Percentiles rank a stretch among this genome's conserved stretches.
phyloP scores from a whole-genome alignment of 1,284 basidiomycete species.

The Naganishia liquefaciens region DNA sequence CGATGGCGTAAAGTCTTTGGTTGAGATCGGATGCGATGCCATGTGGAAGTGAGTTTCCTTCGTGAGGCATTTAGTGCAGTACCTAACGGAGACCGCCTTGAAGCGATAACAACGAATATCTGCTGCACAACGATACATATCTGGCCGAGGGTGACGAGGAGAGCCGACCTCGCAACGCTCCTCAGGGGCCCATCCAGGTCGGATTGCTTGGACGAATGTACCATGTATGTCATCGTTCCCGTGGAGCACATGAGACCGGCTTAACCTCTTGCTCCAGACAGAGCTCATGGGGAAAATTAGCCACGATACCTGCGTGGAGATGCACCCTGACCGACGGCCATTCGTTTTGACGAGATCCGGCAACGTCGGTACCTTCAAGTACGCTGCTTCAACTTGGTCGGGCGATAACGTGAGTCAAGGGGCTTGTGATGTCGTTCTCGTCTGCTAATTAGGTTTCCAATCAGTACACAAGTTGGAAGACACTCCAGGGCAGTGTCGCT shows the following conservation, averaged over 20 bases:
- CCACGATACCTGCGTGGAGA: conserved; percentile 45
- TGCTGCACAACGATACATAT: conserved; percentile 53
- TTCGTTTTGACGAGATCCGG: conserved; percentile 55
- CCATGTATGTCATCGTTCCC: conserved; percentile 35
- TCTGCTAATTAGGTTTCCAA: neutral
- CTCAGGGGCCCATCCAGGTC: conserved; percentile 42
- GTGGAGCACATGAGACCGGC: no score
- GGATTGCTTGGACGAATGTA: conserved; percentile 54
- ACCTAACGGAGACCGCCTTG: neutral
- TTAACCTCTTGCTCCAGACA: conserved; percentile 38
- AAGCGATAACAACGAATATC: conserved; percentile 56
- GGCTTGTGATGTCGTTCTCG: neutral
- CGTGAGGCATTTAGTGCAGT: neutral
- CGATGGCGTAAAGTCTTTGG: conserved; percentile 49
- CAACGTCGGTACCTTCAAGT: conserved; percentile 55
- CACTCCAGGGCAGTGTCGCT: conserved; percentile 50
- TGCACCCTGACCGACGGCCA: conserved; percentile 47
- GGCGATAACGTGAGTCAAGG: conserved; percentile 51
- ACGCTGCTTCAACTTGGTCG: conserved; percentile 54
- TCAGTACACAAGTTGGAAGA: conserved; percentile 50
- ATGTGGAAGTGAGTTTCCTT: conserved; percentile 52
- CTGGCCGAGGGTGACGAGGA: conserved; percentile 36
- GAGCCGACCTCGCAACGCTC: conserved; percentile 39
- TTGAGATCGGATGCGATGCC: conserved; percentile 53
- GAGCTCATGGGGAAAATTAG: conserved; percentile 52